Conservation (phyloP, 108 stramenopile genomes). For the Conticribra weissflogii region DNA sequence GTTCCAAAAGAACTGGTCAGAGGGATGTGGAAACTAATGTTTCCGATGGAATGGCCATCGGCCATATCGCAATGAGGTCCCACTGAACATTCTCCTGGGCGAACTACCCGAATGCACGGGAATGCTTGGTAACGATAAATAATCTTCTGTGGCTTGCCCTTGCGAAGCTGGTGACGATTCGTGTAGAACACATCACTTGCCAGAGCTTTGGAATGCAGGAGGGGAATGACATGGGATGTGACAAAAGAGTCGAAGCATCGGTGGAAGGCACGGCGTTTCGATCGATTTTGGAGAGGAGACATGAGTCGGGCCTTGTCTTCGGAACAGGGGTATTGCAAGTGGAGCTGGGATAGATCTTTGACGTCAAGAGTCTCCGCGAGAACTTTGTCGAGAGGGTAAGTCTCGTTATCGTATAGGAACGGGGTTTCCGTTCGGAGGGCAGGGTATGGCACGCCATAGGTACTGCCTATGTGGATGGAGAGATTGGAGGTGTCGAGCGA, state of each 20-base stretch:
- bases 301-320: constrained; percentile 49
- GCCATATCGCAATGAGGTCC: constrained; percentile 71
- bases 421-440: constrained; percentile 57
- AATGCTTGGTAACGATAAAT: constrained; percentile 78
- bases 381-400: constrained; percentile 63
- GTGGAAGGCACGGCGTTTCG: constrained; percentile 56
- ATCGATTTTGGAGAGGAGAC: constrained; percentile 46
- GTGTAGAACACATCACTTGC: constrained; percentile 57
- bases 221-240: constrained; percentile 72
- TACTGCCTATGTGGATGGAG: constrained; percentile 58
- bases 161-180: constrained; percentile 40
- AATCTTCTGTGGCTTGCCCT: constrained; percentile 43
- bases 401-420: constrained; percentile 71
- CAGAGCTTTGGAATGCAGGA: constrained; percentile 70
- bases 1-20: constrained; percentile 71
- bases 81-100: constrained; percentile 65
- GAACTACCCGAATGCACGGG: constrained; percentile 66
- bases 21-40: constrained; percentile 72
- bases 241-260: constrained; percentile 74
- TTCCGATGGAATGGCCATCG: constrained; percentile 64
- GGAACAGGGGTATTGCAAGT: constrained; percentile 44
- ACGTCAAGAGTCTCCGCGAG: constrained; percentile 66
- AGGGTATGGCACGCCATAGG: constrained; percentile 69
- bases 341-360: constrained; percentile 56
- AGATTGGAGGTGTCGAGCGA: constrained; percentile 2